phyloP scores from a whole-genome alignment of 2,329 filamentous ascomycete species.

The Diaporthe velutina region DNA sequence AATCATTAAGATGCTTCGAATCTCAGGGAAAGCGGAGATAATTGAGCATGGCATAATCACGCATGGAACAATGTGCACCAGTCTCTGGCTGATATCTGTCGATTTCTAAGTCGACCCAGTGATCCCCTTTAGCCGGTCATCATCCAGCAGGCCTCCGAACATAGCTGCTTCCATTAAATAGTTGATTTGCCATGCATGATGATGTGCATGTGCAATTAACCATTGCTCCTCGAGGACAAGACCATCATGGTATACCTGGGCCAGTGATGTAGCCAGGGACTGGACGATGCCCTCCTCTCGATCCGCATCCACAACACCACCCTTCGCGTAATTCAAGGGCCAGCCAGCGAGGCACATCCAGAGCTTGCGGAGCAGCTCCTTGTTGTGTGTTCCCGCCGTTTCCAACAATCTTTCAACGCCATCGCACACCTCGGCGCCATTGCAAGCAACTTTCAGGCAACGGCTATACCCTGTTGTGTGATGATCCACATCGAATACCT shows the following conservation, averaged over 20 bases:
- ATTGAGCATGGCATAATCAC: too few species aligned
- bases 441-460: constrained; percentile 13
- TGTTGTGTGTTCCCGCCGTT: constrained; percentile 7
- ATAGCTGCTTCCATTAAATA: constrained; percentile 32
- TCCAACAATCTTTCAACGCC: constrained; percentile 6
- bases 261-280: background rate
- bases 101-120: background rate
- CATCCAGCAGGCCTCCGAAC: constrained; percentile 17
- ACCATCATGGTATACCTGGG: constrained; percentile 28
- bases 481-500: constrained; percentile 9
- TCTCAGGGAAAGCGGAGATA: background rate
- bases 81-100: background rate
- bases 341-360: constrained; percentile 21
- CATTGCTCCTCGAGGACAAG: constrained; percentile 29
- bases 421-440: constrained; percentile 18
- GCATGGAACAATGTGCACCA: too few species aligned
- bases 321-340: constrained; percentile 25
- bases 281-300: constrained; percentile 18
- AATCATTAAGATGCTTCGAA: background rate
- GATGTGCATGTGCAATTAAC: constrained; percentile 20
- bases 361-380: constrained; percentile 4
- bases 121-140: background rate
- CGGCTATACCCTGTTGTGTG: constrained; percentile 27
- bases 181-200: constrained; percentile 30
- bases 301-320: constrained; percentile 4